Evolutionary conservation across 2,329 filamentous ascomycete species (phyloP), one percentile per base, ranked within the genome.

Genomic region (Trichoderma harzianum): DNA sequence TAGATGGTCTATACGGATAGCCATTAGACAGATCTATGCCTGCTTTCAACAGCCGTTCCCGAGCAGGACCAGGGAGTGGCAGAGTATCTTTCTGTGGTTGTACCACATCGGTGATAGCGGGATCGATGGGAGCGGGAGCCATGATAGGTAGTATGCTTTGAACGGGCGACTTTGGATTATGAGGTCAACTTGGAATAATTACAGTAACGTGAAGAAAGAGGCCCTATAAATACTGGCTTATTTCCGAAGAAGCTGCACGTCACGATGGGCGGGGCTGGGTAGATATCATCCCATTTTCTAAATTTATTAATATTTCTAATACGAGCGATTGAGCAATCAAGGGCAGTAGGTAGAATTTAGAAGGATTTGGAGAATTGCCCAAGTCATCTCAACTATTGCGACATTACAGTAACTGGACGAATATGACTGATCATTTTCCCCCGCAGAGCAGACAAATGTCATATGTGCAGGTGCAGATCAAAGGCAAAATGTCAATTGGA

Each of bases 1-100:
- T 85, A 0, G 88, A 86, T 1, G 91, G 91, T 0, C 91, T 87
- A 76, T 93, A 93, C 0, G 92, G 92, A 74, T 93, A 93, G 0
- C 91, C 92, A 1, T 88, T 82, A 1, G 89, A 91, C 2, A 93
- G 83, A 77, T 94, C 90, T 68, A 93, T 86, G 1, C 89, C 91
- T 0, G 90, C 90, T 73, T 91, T 92, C 75, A 89, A 87, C 0
- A 93, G 84, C 5, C 91, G 86, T 63, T 85, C 82, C 1, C 85
- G 84, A 1, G 91, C 82, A 1, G 86, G 76, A 11, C 84, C 84
- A 3, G 92, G 92, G 7, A 93, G 82, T 1, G 84, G 85, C 1
- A 94, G 83, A 0, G 82, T 89, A 77, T 93, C 90, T 76, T 92
- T 93, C 73, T 81, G 85, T 0, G 87, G 91, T 72, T 86, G 81